These are phyloP conservation scores for Centrapalus pauciflorus DNA, from an alignment of 129 eudicot genomes.

Conservation along the genomic window DNA sequence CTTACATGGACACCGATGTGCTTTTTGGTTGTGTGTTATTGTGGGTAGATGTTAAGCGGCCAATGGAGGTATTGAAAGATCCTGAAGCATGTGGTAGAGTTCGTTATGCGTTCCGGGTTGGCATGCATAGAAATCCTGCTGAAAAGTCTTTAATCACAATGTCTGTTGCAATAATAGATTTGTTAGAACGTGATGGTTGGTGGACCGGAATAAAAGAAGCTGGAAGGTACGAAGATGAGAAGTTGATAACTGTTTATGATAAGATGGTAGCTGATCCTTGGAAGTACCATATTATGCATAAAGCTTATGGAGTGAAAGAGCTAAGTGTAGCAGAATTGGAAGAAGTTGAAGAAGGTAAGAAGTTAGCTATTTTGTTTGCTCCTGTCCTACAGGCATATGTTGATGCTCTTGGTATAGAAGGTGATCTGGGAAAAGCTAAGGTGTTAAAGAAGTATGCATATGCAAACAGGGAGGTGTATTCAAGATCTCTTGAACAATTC, in stretches of 20 bases:
- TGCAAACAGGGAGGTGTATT: background rate
- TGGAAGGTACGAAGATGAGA: background rate
- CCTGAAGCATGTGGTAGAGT: no score
- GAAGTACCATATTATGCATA: background rate
- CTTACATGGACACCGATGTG: background rate
- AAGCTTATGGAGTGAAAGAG: background rate
- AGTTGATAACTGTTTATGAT: background rate
- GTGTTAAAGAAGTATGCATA: background rate
- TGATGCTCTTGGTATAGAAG: background rate
- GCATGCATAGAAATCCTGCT: no score
- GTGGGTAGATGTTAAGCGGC: slow-evolving; percentile 1
- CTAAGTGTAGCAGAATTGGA: background rate
- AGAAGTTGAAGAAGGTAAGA: background rate
- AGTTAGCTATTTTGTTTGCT: background rate
- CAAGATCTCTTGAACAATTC: background rate
- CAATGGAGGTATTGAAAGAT: background rate
- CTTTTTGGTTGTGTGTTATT: background rate
- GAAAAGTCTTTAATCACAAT: no score
- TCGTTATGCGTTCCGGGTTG: no score
- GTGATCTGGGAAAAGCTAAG: background rate
- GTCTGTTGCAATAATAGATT: no score
- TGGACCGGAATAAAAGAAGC: background rate
- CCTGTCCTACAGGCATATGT: background rate
- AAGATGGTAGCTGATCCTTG: background rate
- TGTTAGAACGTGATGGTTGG: background rate